A percentile compares a stretch with the other conserved stretches of the same genome.
Evolutionary conservation across 805 yeast species (phyloP).

Genomic region (Candida caryicola): DNA sequence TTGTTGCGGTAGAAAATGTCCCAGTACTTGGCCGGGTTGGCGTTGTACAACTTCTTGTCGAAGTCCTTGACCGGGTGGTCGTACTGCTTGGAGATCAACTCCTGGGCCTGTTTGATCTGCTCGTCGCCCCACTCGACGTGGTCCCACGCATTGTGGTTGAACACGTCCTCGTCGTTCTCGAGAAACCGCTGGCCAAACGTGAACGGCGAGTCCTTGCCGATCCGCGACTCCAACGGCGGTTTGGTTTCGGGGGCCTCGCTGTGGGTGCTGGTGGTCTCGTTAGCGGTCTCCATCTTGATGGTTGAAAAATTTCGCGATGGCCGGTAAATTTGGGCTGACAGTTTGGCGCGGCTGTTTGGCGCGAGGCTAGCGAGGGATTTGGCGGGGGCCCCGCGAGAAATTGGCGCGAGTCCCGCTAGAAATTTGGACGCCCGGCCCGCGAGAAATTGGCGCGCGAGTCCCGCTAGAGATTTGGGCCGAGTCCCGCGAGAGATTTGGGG

Average conservation of each 20-base stretch:
- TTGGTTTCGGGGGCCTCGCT: constrained; percentile 24
- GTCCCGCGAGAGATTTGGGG: no score
- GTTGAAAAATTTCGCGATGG: neutral
- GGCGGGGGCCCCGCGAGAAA: no score
- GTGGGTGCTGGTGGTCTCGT: constrained; percentile 29
- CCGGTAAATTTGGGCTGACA: constrained; percentile 11
- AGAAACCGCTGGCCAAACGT: constrained; percentile 85
- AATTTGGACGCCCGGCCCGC: no score
- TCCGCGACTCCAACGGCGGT: constrained; percentile 53
- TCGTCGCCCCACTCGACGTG: constrained; percentile 97
- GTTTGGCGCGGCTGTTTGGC: no score
- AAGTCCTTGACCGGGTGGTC: constrained; percentile 84
- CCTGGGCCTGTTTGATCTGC: constrained; percentile 72
- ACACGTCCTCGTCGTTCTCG: constrained; percentile 72
- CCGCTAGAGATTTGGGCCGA: no score
- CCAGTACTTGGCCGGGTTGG: constrained; percentile 93
- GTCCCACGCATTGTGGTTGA: constrained; percentile 94
- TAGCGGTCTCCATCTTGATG: constrained; percentile 3
- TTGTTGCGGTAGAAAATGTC: constrained; percentile 89
- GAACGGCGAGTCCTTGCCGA: constrained; percentile 87
- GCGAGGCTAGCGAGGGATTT: no score
- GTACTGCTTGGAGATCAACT: constrained; percentile 68
- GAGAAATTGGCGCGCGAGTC: no score
- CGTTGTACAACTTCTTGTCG: constrained; percentile 74
- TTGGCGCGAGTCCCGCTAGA: no score